These are phyloP conservation scores for Fusarium pseudograminearum DNA, from an alignment of 2,329 filamentous ascomycete genomes.

Conservation along the genomic window DNA sequence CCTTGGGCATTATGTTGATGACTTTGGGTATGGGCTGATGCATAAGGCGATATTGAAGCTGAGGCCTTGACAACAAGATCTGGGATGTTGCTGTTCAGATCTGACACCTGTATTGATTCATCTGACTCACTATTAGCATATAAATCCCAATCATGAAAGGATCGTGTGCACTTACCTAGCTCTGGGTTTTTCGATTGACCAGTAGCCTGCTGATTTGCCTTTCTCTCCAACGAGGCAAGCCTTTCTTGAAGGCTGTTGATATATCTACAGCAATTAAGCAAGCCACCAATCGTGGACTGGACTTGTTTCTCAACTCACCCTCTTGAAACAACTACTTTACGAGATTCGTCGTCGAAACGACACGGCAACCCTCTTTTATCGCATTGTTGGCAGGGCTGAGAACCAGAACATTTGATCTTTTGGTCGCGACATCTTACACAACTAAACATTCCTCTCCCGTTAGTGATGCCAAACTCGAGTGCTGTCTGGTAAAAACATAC, in stretches of 20 bases:
- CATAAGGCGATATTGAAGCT: conserved; percentile 6
- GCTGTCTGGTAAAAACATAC: conserved; percentile 4
- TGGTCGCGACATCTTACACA: conserved; percentile 39
- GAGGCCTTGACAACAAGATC: neutral
- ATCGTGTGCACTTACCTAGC: neutral
- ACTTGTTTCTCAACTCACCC: neutral
- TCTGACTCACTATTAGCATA: neutral
- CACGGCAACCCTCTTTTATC: conserved; percentile 29
- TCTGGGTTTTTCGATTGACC: neutral
- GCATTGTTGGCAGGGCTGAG: conserved; percentile 33
- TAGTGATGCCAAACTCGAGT: neutral
- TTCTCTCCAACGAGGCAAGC: conserved; percentile 18
- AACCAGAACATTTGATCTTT: conserved; percentile 37
- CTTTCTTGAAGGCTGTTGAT: conserved; percentile 32
- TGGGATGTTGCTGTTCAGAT: neutral
- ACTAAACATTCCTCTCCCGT: neutral
- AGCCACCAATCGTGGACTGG: neutral
- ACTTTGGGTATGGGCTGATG: neutral
- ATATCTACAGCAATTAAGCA: conserved; percentile 14
- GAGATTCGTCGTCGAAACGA: conserved; percentile 31
- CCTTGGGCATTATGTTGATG: neutral
- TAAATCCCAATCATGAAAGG: rapidly evolving
- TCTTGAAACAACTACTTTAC: conserved; percentile 37
- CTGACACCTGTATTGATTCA: neutral
- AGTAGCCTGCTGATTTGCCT: neutral